Conservation (phyloP, 2,329 filamentous ascomycete genomes). For the Hortaea sp. region DNA sequence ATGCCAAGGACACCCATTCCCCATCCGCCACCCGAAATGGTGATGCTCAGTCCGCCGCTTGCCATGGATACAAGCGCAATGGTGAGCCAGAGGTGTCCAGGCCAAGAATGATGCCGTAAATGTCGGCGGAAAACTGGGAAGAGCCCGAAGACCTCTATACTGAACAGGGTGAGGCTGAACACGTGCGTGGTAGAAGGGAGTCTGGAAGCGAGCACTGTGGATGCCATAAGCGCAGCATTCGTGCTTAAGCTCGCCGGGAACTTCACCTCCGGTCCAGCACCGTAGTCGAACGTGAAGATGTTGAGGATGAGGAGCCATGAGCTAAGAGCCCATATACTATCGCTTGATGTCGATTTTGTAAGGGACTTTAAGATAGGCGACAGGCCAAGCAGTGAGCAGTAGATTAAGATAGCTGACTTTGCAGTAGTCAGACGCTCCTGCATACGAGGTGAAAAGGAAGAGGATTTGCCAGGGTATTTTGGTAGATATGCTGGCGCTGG, state of each 20-base stretch:
- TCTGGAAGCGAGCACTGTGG: conserved; percentile 82
- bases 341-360: conserved; percentile 82
- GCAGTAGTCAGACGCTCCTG: conserved; percentile 65
- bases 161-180: conserved; percentile 89
- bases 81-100: conserved; percentile 69
- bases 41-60: conserved; percentile 63
- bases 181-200: conserved; percentile 86
- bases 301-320: conserved; percentile 91
- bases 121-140: conserved; percentile 97
- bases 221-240: conserved; percentile 93
- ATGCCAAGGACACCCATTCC: conserved; percentile 58
- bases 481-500: conserved; percentile 23
- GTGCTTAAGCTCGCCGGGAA: conserved; percentile 74
- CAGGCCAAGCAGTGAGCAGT: conserved; percentile 80
- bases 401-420: conserved; percentile 88
- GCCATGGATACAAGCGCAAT: conserved; percentile 67
- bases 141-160: conserved; percentile 91
- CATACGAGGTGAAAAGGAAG: conserved; percentile 43
- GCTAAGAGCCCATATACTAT: conserved; percentile 96
- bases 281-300: conserved; percentile 97
- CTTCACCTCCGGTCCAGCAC: conserved; percentile 52
- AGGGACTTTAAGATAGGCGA: conserved; percentile 94
- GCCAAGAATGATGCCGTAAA: conserved; percentile 70
- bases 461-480: conserved; percentile 27
- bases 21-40: conserved; percentile 44